Percentiles rank a stretch among this genome's conserved stretches.
Evolutionary conservation across 352 stramenopile genomes (phyloP).

Genomic region (Phytophthora citricola): DNA sequence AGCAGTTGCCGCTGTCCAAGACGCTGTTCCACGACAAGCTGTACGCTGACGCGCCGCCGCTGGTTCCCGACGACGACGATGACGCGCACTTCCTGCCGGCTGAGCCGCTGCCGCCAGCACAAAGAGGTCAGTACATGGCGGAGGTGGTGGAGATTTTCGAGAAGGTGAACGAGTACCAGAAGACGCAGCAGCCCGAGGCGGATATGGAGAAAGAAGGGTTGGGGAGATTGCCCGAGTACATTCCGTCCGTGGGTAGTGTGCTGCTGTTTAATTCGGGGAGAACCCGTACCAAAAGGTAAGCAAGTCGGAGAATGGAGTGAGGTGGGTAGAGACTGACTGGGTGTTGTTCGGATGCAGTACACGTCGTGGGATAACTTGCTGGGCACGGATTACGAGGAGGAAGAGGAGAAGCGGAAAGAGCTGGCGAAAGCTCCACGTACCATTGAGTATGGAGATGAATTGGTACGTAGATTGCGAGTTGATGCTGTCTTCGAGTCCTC

Average conservation of each 20-base stretch:
- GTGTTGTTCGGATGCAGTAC: slow-evolving; percentile 55
- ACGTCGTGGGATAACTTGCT: slow-evolving; percentile 89
- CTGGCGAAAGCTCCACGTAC: slow-evolving; percentile 81
- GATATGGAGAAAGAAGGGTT: slow-evolving; percentile 89
- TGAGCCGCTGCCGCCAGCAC: slow-evolving; percentile 70
- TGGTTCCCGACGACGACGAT: slow-evolving; percentile 74
- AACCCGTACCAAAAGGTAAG: slow-evolving; percentile 89
- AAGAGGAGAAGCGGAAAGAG: slow-evolving; percentile 88
- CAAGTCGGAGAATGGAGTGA: not conserved
- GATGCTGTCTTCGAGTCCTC: not conserved
- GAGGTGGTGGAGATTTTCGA: slow-evolving; percentile 88
- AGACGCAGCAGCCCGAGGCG: slow-evolving; percentile 74
- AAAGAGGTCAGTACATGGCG: slow-evolving; percentile 80
- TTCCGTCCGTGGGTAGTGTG: slow-evolving; percentile 82
- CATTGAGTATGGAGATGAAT: slow-evolving; percentile 80
- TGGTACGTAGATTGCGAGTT: slow-evolving; percentile 44
- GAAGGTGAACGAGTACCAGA: slow-evolving; percentile 81
- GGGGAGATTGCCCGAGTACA: slow-evolving; percentile 79
- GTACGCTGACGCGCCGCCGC: slow-evolving; percentile 76
- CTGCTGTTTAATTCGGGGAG: slow-evolving; percentile 89
- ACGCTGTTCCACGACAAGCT: slow-evolving; percentile 88
- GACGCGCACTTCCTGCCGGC: slow-evolving; percentile 86
- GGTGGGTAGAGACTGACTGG: slow-evolving; percentile 5
- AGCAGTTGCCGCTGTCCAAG: slow-evolving; percentile 68
- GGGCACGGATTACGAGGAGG: slow-evolving; percentile 86